Conservation (phyloP, 768 basidiomycete species). For the Phaeotremella fagi region DNA sequence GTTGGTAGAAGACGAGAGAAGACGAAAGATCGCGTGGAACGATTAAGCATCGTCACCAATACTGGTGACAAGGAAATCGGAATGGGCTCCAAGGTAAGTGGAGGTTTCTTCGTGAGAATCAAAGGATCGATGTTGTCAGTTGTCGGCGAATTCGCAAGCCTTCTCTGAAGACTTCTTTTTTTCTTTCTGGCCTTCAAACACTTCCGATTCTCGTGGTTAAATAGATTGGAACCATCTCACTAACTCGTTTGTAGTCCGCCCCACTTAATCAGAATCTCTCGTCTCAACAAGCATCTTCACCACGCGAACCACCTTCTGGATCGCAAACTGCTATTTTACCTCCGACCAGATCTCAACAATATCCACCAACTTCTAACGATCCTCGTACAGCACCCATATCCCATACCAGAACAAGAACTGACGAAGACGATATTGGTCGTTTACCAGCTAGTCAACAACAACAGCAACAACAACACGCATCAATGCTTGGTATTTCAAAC, state of each 20-base stretch:
- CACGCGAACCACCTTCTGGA: conserved; percentile 27
- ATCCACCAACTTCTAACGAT: conserved; percentile 20
- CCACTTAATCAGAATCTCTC: conserved; percentile 35
- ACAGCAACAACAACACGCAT: conserved; percentile 21
- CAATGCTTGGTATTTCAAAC: background rate
- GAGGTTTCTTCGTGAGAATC: background rate
- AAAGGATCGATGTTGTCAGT: no score
- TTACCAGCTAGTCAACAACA: no score
- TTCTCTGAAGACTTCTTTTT: background rate
- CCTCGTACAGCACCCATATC: conserved; percentile 30
- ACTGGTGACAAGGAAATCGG: conserved; percentile 28
- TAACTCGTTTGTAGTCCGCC: conserved; percentile 22
- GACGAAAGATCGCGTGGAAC: conserved; percentile 40
- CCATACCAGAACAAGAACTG: conserved; percentile 15
- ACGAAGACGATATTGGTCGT: conserved; percentile 30
- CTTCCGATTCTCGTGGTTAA: no score
- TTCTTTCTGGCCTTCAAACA: no score
- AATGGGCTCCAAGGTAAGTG: conserved; percentile 35
- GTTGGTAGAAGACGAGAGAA: conserved; percentile 36
- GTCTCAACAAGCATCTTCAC: conserved; percentile 23
- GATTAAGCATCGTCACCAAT: conserved; percentile 34
- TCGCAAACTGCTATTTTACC: conserved; percentile 30
- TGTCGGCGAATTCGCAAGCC: background rate
- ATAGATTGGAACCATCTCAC: background rate
- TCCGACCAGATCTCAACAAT: conserved; percentile 4